Percentiles rank a stretch among this genome's conserved stretches.
Conservation (phyloP, 1,284 basidiomycete species). For the Kwoniella shivajii region DNA sequence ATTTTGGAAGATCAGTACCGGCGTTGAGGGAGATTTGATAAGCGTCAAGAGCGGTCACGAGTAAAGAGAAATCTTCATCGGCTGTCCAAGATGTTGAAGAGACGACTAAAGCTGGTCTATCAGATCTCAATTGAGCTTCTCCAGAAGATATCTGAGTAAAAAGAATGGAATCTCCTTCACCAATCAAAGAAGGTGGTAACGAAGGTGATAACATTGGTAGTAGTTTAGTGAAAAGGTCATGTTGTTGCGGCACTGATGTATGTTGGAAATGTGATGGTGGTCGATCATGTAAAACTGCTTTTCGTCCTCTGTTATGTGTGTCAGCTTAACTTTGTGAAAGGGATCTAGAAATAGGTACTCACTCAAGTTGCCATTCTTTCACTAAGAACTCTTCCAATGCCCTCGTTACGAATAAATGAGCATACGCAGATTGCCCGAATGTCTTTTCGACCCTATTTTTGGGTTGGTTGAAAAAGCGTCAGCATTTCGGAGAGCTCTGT, state of each 20-base stretch:
- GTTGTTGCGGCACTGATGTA: constrained; percentile 67
- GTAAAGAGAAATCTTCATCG: constrained; percentile 90
- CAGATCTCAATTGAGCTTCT: constrained; percentile 58
- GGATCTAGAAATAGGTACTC: too few species aligned
- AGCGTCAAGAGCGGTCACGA: constrained; percentile 73
- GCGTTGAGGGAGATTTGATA: constrained; percentile 32
- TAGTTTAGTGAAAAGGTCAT: constrained; percentile 69
- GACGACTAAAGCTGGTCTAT: constrained; percentile 83
- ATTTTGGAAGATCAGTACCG: constrained; percentile 62
- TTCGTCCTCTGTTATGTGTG: constrained; percentile 64
- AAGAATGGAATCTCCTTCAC: constrained; percentile 28
- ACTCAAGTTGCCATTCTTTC: constrained; percentile 76
- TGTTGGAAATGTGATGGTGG: constrained; percentile 79
- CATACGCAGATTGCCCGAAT: constrained; percentile 78
- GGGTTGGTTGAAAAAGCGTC: background rate
- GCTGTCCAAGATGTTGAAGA: constrained; percentile 97
- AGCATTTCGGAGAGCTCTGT: background rate
- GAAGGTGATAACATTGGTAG: constrained; percentile 35
- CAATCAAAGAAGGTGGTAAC: constrained; percentile 47
- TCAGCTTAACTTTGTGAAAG: too few species aligned
- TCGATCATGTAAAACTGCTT: constrained; percentile 79
- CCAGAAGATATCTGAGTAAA: constrained; percentile 29
- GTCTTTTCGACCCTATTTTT: constrained; percentile 70
- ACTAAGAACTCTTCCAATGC: constrained; percentile 78
- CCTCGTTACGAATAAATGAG: constrained; percentile 90